Percentiles rank a stretch among this genome's conserved stretches.
These are phyloP conservation scores for Alternaria novae-zelandiae DNA, from an alignment of 2,329 filamentous ascomycete genomes.

Conservation along the genomic window DNA sequence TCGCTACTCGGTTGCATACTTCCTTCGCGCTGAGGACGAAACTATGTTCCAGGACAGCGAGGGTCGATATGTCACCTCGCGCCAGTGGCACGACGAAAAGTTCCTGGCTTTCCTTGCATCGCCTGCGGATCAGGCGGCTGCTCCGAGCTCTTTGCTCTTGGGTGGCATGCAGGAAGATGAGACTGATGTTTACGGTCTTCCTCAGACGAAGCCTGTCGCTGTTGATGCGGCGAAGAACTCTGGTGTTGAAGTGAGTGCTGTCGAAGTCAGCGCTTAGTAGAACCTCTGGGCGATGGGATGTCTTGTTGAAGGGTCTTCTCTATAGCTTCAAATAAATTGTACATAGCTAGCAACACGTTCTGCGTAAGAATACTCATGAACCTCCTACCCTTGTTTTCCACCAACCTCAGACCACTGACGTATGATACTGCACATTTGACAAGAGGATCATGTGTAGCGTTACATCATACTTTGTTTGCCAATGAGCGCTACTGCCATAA, in stretches of 20 bases:
- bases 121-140: slow-evolving; percentile 10
- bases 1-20: slow-evolving; percentile 66
- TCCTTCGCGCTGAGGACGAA: slow-evolving; percentile 63
- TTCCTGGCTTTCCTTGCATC: slow-evolving; percentile 38
- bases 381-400: not conserved
- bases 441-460: not conserved
- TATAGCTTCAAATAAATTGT: not conserved
- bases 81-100: slow-evolving; percentile 44
- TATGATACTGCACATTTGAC: not conserved
- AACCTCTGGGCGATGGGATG: not conserved
- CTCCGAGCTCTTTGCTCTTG: slow-evolving; percentile 9
- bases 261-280: slow-evolving; percentile 7
- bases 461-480: not conserved
- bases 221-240: not conserved
- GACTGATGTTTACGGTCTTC: slow-evolving; percentile 2
- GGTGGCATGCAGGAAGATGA: slow-evolving; percentile 13
- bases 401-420: not conserved
- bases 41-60: slow-evolving; percentile 63
- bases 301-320: not conserved
- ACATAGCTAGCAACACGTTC: not conserved
- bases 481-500: not conserved
- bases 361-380: not conserved
- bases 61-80: slow-evolving; percentile 61
- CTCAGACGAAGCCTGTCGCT: not conserved
- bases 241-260: slow-evolving; percentile 3